Base-by-base conservation (phyloP, 768 basidiomycete genomes). In the Tulasnella sp. region DNA sequence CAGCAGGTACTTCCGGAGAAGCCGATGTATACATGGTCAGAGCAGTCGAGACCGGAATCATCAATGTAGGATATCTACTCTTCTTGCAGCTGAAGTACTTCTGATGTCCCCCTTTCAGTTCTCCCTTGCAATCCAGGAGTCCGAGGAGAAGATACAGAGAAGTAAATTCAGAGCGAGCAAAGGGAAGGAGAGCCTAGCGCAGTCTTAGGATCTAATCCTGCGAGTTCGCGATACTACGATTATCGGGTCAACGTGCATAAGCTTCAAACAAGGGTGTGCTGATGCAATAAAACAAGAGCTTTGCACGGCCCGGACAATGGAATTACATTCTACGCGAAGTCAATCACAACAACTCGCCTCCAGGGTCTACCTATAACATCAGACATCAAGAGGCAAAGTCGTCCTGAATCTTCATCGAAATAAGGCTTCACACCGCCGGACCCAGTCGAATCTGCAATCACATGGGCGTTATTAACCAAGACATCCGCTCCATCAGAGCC, bases 31-130 rank as follows among this genome's bases (percentile, higher is more conserved):
- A 92, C 81, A 87, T 94, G 85, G 84, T 95, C 75, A 88, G 93
- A 32, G 91, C 91, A 16, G 92, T 95, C 9, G 92, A 94, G 81
- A 95, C 93, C 0, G 93, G 93, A 3, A 89, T 95, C 67, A 88
- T 95, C 74, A 93, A 91, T 82, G 94, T 91, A 82, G 81, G 89
- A 81, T 13, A 20, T 11, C 18, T 39, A 55, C 79, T 16, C 29
- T 75, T 26, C 35, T 70, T 79, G 78, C 80, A 69, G 76, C 37
- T 35, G 72, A 18, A 11, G 5, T 40, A 32, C 26, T 18, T 35
- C 35, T 57, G 11, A 72, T 6, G 32, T 10, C 13, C 40, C 26
- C 55, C 32, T 18, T n/a, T 26, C 76, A 94, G 93, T 84, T 94
- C 57, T 91, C 93, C 26, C 85, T 94, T 0, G 90, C 90, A 10